Evolutionary conservation across 225 moss, liverwort and hornwort species (phyloP), one percentile per base, ranked within the genome.

Genomic region (Pseudoscleropodium purum): DNA sequence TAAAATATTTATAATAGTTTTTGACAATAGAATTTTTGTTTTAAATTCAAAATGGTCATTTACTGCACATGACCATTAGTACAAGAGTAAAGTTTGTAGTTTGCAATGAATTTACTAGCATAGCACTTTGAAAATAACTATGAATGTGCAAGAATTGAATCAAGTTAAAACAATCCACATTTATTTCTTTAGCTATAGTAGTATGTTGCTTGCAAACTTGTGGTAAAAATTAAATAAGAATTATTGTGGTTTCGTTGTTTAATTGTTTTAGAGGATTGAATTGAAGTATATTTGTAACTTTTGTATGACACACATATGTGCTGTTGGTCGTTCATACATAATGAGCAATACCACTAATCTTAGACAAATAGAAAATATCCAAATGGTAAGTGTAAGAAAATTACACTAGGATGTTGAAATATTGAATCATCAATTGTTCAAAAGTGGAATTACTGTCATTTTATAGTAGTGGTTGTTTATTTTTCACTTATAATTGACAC

Each of bases 271-370:
- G 18, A 34, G 34, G 5, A 34, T 1, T 36, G 20, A 21, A 13
- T 7, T n/a, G 37, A 69, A n/a, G n/a, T 21, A n/a, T 69, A 69
- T 69, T 69, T n/a, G 13, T 69, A n/a, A n/a, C 12, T 21, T 68
- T 69, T 37, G 23, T 23, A n/a, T 12, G 4, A 69, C 13, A n/a
- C n/a, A n/a, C 2, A n/a, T 6, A n/a, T 23, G 21, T 21, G 21
- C 12, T n/a, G 69, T n/a, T 1, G 21, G 4, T 23, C 0, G 3
- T 69, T n/a, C n/a, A 69, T n/a, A 4, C n/a, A 24, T 19, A 7
- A n/a, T 69, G 2, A 69, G n/a, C 0, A 0, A 7, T n/a, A 24
- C 2, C 1, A 69, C n/a, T n/a, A 7, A 7, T 69, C 12, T 24
- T 69, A n/a, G 2, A 2, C 13, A n/a, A 0, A 24, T 0, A 24